A percentile compares a stretch with the other conserved stretches of the same genome.
phyloP scores from a whole-genome alignment of 2,329 filamentous ascomycete genomes.

The Cercospora canescens region DNA sequence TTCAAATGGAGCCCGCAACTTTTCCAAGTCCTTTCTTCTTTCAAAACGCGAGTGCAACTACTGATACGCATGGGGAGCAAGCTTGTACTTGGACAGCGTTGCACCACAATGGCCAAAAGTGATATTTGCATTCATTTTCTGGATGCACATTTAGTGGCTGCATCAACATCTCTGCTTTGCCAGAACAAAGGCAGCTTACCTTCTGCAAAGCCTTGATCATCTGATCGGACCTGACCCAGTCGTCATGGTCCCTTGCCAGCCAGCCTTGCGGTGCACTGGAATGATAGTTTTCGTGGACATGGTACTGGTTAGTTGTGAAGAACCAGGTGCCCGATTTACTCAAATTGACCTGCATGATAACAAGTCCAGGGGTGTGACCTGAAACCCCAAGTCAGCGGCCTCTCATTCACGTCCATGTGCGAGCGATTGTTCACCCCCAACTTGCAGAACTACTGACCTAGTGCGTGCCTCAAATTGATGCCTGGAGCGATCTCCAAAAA shows the following conservation, averaged over 20 bases:
- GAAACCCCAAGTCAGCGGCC: too few species aligned
- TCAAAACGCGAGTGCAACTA: neutral
- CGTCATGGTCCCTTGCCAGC: slow-evolving; percentile 40
- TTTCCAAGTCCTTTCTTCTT: too few species aligned
- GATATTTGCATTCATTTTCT: slow-evolving; percentile 27
- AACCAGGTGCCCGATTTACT: slow-evolving; percentile 36
- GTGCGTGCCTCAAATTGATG: slow-evolving; percentile 37
- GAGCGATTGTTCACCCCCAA: too few species aligned
- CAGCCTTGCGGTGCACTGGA: slow-evolving; percentile 39
- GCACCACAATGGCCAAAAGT: slow-evolving; percentile 28
- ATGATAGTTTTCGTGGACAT: slow-evolving; percentile 40
- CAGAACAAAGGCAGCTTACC: slow-evolving; percentile 5
- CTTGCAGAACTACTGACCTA: too few species aligned
- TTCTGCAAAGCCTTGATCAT: slow-evolving; percentile 28
- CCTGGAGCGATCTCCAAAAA: slow-evolving; percentile 38
- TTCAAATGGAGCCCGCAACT: neutral
- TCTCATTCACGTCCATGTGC: too few species aligned
- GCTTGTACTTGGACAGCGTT: slow-evolving; percentile 23
- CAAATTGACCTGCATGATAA: slow-evolving; percentile 40
- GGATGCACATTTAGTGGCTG: neutral
- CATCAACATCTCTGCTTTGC: neutral
- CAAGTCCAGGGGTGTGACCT: slow-evolving; percentile 40
- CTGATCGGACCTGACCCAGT: slow-evolving; percentile 33
- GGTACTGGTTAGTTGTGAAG: slow-evolving; percentile 41
- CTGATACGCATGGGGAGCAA: slow-evolving; percentile 23